Evolutionary conservation across 2,329 filamentous ascomycete species (phyloP), one percentile per base, ranked within the genome.

Genomic region (Arthrobotrys conoides): DNA sequence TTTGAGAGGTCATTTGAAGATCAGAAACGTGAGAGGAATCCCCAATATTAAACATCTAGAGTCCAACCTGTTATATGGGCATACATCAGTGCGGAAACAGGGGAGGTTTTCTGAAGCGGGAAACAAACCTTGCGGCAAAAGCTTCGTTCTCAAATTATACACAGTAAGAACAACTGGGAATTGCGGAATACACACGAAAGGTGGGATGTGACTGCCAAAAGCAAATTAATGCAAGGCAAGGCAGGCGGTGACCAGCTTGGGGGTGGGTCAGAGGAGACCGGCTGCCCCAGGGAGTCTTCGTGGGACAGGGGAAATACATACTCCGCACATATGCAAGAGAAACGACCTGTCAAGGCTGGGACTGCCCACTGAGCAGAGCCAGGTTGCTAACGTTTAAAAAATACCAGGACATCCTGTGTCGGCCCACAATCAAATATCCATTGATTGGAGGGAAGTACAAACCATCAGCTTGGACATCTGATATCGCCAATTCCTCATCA

Each of bases 331-430:
- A 63, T 51, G 67, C 67, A 59, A 36, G 57, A 71, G 51, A 67
- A 36, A 61, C 57, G 38, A 73, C 70, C 61, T 73, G 70, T 66
- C 70, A 73, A 73, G 61, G 70, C 51, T 73, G 48, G 69, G 69
- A 38, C 48, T 59, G 59, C 69, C 59, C 69, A 53, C 69, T 20
- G 49, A 10, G 49, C 46, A 41, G 48, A 59, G 59, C 59, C 33
- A 49, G 70, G 59, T 65, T 69, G 51, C 30, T 59, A 68, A 71
- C 51, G 61, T 71, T 71, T 63, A 77, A 36, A 46, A 55, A 48
- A 27, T 51, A 64, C 67, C 67, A 77, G 73, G 71, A 66, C 41
- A 77, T 77, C 73, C 73, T 77, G 73, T 71, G 33, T 36, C 22
- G 53, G 44, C 61, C 51, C 46, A 61, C 67, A 57, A n/a, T 51